These are phyloP conservation scores for Populus nigra DNA, from an alignment of 345 rosid genomes.

Conservation along the genomic window DNA sequence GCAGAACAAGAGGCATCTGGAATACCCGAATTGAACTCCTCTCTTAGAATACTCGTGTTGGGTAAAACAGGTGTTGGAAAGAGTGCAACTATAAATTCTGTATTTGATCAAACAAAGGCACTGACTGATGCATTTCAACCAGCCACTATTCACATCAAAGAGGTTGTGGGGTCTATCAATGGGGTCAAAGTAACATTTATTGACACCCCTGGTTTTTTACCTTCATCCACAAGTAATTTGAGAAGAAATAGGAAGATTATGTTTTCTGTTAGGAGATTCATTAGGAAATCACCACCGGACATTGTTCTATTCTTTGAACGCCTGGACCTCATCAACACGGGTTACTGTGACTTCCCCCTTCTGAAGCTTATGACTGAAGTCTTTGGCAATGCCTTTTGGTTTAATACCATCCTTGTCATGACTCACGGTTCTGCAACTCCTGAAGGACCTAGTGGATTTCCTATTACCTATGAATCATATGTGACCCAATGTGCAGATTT, in stretches of 20 bases:
- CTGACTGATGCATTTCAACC: conserved; percentile 77
- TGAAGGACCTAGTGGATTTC: conserved; percentile 71
- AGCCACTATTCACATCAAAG: conserved; percentile 60
- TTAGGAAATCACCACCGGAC: conserved; percentile 77
- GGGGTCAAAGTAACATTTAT: conserved; percentile 79
- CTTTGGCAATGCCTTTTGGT: conserved; percentile 79
- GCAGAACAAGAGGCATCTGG: conserved; percentile 74
- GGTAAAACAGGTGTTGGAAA: conserved; percentile 98
- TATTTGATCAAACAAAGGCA: conserved; percentile 64
- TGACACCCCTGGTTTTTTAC: conserved; percentile 87
- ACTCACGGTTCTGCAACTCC: conserved; percentile 73
- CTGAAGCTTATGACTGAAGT: conserved; percentile 74
- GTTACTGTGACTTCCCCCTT: conserved; percentile 66
- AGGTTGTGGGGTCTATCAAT: conserved; percentile 59
- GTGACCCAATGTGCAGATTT: conserved; percentile 62
- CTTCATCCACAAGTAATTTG: conserved; percentile 45
- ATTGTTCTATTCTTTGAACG: conserved; percentile 78
- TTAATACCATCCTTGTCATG: conserved; percentile 82
- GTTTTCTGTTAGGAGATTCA: conserved; percentile 61
- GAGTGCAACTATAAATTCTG: conserved; percentile 93
- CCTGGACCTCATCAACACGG: conserved; percentile 59
- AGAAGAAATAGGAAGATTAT: conserved; percentile 73
- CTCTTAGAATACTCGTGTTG: conserved; percentile 68
- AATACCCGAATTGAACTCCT: conserved; percentile 60
- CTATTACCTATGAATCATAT: conserved; percentile 64